Evolutionary conservation across 1,284 basidiomycete species (phyloP), one percentile per base, ranked within the genome.

Genomic region (Coniferiporia weirii): DNA sequence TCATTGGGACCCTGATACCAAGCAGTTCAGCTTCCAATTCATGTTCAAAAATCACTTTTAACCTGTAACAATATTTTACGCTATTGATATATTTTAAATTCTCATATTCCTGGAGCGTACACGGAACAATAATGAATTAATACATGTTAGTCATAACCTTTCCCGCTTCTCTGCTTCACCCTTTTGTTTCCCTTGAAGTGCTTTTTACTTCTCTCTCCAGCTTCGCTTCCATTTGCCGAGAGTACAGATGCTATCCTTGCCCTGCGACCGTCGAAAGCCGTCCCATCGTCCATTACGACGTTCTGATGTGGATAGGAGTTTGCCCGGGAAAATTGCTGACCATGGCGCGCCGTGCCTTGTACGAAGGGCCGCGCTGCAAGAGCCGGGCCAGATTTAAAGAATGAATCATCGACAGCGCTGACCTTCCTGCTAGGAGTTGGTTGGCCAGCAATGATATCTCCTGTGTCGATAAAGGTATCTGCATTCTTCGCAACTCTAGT

Each of bases 1-100:
- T 47, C 91, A 96, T 70, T 97, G 95, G 95, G 95, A 97, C 72
- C 84, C 89, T 19, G 95, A 98, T 71, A 95, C 94, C 51, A 96
- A 96, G 75, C 93, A 96, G 73, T 95, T 94, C 73, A 91, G 87
- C 72, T 94, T 94, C 79, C 93, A 95, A 74, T 93, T 95, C 75
- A 89, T 95, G 87, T 95, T 93, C 80, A 83, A 87, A 66, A 73
- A 85, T 64, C 71, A 76, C 59, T 84, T 82, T 72, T 85, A 27
- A 27, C 2, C 27, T 27, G 27, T 27, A n/a, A 27, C 27, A 27
- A 27, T 46, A 46, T 3, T 46, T 46, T 19, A 46, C 19, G 8
- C 15, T 9, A 43, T n/a, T 43, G 35, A 44, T 22, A 17, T 49
- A 45, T 32, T 49, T 9, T 34, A 4, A 5, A n/a, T 19, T 47